Conservation (phyloP, 2,329 filamentous ascomycete species). For the Amesomyces nigricolor region DNA sequence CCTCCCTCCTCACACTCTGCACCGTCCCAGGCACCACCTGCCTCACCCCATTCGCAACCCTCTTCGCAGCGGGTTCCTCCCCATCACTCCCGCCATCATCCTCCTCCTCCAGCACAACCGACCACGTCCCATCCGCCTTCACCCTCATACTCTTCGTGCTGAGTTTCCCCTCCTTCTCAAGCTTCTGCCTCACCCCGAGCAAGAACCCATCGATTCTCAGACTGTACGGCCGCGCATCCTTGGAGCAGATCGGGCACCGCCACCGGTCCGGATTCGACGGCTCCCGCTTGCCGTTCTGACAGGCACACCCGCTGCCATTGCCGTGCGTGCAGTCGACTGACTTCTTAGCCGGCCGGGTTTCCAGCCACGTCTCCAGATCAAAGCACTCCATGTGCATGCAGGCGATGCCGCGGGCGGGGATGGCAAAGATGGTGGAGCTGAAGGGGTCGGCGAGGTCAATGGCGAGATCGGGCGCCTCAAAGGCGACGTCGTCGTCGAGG, state of each 20-base stretch:
- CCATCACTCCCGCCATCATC: constrained; percentile 33
- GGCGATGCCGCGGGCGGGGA: constrained; percentile 62
- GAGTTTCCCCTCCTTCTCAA: constrained; percentile 46
- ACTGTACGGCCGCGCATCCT: constrained; percentile 67
- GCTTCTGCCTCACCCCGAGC: constrained; percentile 49
- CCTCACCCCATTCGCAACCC: neutral
- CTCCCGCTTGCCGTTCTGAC: constrained; percentile 34
- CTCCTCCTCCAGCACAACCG: constrained; percentile 34
- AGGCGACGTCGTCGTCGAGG: constrained; percentile 56
- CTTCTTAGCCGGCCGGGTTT: constrained; percentile 52
- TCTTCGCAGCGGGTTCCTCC: neutral
- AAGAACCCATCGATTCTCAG: constrained; percentile 74
- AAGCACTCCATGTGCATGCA: constrained; percentile 86
- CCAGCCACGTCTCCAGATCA: constrained; percentile 76
- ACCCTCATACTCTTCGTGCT: constrained; percentile 57
- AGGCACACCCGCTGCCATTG: constrained; percentile 32
- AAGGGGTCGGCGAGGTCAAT: constrained; percentile 65
- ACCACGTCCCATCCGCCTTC: constrained; percentile 60
- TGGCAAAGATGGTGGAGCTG: constrained; percentile 56
- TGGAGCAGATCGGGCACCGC: constrained; percentile 78
- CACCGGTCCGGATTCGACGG: constrained; percentile 63
- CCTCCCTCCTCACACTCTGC: neutral
- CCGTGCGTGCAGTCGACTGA: constrained; percentile 32
- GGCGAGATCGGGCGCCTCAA: constrained; percentile 52
- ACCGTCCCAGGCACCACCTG: neutral